Evolutionary conservation across 1,284 basidiomycete genomes (phyloP), one percentile per base, ranked within the genome.

Genomic region (Ustilago lituana): DNA sequence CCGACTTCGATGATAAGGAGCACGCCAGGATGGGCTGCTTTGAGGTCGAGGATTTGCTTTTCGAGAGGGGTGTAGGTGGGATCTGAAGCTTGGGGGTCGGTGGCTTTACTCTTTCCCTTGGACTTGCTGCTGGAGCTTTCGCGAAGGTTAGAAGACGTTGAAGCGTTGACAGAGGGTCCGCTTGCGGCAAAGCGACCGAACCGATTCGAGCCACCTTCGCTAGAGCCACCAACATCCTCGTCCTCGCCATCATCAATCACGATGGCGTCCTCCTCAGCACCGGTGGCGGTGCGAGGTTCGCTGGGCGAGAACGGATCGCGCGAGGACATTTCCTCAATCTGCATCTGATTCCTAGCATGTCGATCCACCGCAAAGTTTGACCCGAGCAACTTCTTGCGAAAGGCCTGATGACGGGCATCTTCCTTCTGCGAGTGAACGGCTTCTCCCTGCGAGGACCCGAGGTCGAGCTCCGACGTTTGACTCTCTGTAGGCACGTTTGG

Each of bases 1-100:
- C 78, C 75, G 7, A 82, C 84, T 81, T 95, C 91, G 47, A 94
- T 86, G 86, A 96, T 88, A 20, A 97, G 85, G 23, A 97, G 77
- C 4, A 90, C 89, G 33, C 89, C 92, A 1, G 88, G 87, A 79
- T 94, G 80, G 26, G 62, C 32, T 6, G 52, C 47, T 50, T 77
- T 78, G 27, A 81, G 75, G 31, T 65, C 73, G 22, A 81, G 64
- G 46, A 79, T 77, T 50, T 81, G 79, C 60, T 69, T 64, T 56
- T 81, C 79, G 19, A 80, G 61, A 0, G 78, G 78, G 3, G 79
- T 80, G 38, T 91, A 95, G 1, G 50, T 55, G 9, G 53, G 45
- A 2, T 29, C 46, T 2, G 44, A 10, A 23, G n/a, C n/a, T n/a
- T 54, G 27, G 17, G 41, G 2, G 1, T 43, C 51, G 20, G 35